A percentile compares a stretch with the other conserved stretches of the same genome.
These are phyloP conservation scores for Volutella citrinella DNA, from an alignment of 2,329 filamentous ascomycete species.

Conservation along the genomic window DNA sequence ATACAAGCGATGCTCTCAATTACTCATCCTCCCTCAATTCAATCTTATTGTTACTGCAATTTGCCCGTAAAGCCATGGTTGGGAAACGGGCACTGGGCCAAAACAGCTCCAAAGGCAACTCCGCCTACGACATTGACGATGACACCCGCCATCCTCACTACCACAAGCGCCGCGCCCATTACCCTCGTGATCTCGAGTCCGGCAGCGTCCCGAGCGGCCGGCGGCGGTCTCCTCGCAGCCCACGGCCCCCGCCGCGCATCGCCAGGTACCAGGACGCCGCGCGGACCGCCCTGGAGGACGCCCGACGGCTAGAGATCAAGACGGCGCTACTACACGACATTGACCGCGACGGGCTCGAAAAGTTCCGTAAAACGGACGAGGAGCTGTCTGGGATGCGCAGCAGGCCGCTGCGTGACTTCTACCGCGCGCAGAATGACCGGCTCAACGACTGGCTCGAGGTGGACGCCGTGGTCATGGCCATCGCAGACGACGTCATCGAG, in stretches of 20 bases:
- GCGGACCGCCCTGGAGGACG: conserved; percentile 27
- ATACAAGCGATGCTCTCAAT: too few relatives aligned
- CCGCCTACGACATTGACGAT: too few relatives aligned
- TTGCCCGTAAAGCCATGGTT: too few relatives aligned
- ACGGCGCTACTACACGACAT: conserved; percentile 27
- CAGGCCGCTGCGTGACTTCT: conserved; percentile 27
- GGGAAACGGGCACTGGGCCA: too few relatives aligned
- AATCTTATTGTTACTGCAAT: too few relatives aligned
- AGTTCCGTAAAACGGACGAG: conserved; percentile 26
- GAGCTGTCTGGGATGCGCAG: conserved; percentile 27
- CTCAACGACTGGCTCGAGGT: conserved; percentile 35
- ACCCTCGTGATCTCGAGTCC: conserved; percentile 24
- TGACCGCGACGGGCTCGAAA: conserved; percentile 25
- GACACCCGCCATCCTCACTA: too few relatives aligned
- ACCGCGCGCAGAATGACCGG: conserved; percentile 28
- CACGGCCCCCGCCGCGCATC: conserved; percentile 17
- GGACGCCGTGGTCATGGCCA: conserved; percentile 31
- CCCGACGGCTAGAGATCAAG: conserved; percentile 29
- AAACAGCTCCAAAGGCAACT: too few relatives aligned
- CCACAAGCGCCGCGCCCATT: too few relatives aligned
- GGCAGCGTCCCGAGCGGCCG: too few relatives aligned
- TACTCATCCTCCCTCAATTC: too few relatives aligned
- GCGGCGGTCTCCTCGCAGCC: too few relatives aligned
- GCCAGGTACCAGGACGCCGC: conserved; percentile 39
- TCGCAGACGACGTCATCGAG: conserved; percentile 32